Conservation (phyloP, 2,329 filamentous ascomycete genomes). For the Monilinia polystroma region DNA sequence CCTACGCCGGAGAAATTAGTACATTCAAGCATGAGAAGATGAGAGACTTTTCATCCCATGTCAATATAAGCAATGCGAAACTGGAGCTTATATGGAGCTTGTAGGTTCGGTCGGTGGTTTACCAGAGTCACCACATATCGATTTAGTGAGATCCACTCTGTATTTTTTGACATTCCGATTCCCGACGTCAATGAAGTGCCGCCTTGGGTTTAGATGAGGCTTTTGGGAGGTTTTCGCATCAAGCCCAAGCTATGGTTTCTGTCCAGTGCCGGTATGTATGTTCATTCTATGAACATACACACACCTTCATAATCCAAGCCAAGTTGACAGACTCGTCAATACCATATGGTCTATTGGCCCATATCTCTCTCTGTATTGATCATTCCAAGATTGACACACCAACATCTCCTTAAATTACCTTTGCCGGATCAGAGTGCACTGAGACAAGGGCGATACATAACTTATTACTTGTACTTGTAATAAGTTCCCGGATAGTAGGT, state of each 20-base stretch:
- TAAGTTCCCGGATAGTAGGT: not conserved
- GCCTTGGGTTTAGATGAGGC: not conserved
- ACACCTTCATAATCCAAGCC: not conserved
- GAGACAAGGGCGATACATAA: not conserved
- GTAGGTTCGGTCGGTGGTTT: not conserved
- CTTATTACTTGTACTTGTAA: not conserved
- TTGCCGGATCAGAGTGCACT: no score
- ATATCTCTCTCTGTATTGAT: not conserved
- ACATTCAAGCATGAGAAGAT: no score
- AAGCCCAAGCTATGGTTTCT: not conserved
- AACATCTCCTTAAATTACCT: not conserved
- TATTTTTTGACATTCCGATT: not conserved
- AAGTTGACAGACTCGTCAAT: not conserved
- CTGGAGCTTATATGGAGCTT: not conserved
- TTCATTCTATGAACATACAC: not conserved
- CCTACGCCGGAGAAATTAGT: no score
- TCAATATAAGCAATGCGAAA: not conserved
- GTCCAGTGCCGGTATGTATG: not conserved
- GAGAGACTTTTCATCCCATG: not conserved
- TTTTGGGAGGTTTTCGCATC: not conserved
- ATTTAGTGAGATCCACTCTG: constrained; percentile 7
- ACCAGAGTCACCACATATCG: not conserved
- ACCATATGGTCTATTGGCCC: not conserved
- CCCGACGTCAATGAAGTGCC: not conserved
- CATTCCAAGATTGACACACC: not conserved